A percentile compares a stretch with the other conserved stretches of the same genome.
These are phyloP conservation scores for Sequoia sempervirens DNA, from an alignment of 75 land plant species.

Conservation along the genomic window DNA sequence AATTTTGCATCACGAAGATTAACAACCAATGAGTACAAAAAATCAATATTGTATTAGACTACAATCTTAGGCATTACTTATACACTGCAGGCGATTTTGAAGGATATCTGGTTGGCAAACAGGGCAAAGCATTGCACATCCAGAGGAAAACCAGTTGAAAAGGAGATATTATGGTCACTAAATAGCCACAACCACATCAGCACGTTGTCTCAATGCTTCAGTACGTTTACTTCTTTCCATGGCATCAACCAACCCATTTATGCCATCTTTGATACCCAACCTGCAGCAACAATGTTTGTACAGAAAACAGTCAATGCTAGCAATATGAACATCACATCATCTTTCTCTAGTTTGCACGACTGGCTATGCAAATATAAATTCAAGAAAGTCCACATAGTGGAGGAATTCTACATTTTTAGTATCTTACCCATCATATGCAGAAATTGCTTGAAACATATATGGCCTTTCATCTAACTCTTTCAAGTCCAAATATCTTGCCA, in stretches of 20 bases:
- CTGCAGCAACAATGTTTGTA: constrained; percentile 32
- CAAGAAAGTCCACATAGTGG: neutral
- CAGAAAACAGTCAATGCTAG: neutral
- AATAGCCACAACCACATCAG: constrained; percentile 33
- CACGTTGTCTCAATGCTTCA: constrained; percentile 59
- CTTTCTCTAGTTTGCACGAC: neutral
- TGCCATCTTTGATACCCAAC: constrained; percentile 63
- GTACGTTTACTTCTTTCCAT: constrained; percentile 90
- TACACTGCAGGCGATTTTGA: neutral
- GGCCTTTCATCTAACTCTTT: constrained; percentile 77
- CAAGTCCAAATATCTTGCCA: constrained; percentile 69
- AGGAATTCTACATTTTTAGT: neutral
- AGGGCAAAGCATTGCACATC: neutral
- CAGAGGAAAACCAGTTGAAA: neutral
- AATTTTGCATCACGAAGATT: neutral
- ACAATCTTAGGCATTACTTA: constrained; percentile 2
- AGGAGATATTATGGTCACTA: neutral
- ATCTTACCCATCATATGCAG: constrained; percentile 86
- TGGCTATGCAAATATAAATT: neutral
- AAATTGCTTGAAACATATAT: constrained; percentile 70
- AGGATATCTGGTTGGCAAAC: neutral
- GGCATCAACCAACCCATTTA: constrained; percentile 83
- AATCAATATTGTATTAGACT: neutral
- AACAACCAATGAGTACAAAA: neutral
- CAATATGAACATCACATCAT: neutral